A percentile compares a stretch with the other conserved stretches of the same genome.
Conservation (phyloP, 257 asterid genomes). For the Fraxinus anomala region DNA sequence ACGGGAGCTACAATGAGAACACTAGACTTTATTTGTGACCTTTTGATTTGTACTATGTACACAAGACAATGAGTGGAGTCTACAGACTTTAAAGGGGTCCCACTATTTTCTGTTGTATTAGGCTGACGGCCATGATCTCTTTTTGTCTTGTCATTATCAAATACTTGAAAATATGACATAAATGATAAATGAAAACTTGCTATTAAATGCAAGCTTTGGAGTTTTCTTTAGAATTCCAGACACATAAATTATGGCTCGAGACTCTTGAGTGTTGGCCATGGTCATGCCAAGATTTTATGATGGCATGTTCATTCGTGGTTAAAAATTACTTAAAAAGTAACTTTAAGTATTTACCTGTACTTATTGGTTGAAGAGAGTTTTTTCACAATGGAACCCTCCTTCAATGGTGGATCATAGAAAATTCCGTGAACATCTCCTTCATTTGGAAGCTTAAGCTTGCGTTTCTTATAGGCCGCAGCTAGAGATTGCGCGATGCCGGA, state of each 20-base stretch:
- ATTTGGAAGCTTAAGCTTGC: conserved; percentile 46
- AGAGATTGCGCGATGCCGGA: conserved; percentile 52
- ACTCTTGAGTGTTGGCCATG: not conserved
- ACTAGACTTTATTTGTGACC: not conserved
- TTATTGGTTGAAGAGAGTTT: conserved; percentile 54
- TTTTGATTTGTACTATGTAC: not conserved
- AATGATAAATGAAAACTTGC: not conserved
- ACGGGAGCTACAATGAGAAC: not conserved
- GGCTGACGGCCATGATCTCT: not conserved
- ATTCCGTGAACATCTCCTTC: conserved; percentile 7
- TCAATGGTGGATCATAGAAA: conserved; percentile 55
- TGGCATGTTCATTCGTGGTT: not conserved
- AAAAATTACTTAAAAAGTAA: not conserved
- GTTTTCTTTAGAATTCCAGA: not conserved
- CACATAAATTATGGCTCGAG: not conserved
- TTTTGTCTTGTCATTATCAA: not conserved
- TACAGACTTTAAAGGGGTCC: not conserved
- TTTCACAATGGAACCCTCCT: conserved; percentile 27
- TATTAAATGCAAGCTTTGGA: not conserved
- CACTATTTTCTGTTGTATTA: not conserved
- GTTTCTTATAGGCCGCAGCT: conserved; percentile 56
- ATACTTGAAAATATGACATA: not conserved
- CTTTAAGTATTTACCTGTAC: conserved; percentile 40
- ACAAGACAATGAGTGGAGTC: not conserved
- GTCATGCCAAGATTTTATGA: not conserved